These are phyloP conservation scores for Colletotrichum chlorophyti DNA, from an alignment of 2,329 filamentous ascomycete genomes.

Conservation along the genomic window DNA sequence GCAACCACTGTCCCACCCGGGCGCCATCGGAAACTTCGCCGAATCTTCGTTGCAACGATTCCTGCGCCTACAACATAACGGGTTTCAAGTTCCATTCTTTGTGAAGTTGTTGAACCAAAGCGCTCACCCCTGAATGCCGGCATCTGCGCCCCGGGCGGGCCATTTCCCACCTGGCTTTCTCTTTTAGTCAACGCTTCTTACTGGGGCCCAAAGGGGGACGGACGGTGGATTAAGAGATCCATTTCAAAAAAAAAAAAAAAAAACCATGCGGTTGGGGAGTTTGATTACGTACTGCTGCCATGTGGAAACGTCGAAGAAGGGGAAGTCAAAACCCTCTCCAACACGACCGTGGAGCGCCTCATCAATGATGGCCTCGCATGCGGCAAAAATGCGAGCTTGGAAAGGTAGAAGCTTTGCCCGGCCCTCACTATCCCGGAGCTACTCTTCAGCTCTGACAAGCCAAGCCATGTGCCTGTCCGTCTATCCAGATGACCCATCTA, in stretches of 20 bases:
- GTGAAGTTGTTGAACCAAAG: conserved; percentile 20
- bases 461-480: conserved; percentile 8
- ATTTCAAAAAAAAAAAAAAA: no score
- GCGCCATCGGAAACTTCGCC: conserved; percentile 17
- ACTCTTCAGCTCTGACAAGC: neutral
- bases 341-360: conserved; percentile 4
- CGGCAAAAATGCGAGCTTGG: neutral
- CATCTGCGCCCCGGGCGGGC: conserved; percentile 24
- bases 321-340: neutral
- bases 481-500: neutral
- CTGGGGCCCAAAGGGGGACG: neutral
- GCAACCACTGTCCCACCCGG: no score
- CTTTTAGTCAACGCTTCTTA: conserved; percentile 13
- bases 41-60: conserved; percentile 9
- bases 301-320: neutral
- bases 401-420: neutral
- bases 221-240: no score
- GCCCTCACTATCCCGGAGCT: neutral
- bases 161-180: conserved; percentile 23
- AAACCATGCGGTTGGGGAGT: conserved; percentile 11
- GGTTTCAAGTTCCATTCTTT: no score
- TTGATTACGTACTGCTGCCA: conserved; percentile 19
- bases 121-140: conserved; percentile 19
- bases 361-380: neutral
- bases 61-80: conserved; percentile 10